phyloP scores from a whole-genome alignment of 768 basidiomycete genomes.

The Rhodotorula diobovata region DNA sequence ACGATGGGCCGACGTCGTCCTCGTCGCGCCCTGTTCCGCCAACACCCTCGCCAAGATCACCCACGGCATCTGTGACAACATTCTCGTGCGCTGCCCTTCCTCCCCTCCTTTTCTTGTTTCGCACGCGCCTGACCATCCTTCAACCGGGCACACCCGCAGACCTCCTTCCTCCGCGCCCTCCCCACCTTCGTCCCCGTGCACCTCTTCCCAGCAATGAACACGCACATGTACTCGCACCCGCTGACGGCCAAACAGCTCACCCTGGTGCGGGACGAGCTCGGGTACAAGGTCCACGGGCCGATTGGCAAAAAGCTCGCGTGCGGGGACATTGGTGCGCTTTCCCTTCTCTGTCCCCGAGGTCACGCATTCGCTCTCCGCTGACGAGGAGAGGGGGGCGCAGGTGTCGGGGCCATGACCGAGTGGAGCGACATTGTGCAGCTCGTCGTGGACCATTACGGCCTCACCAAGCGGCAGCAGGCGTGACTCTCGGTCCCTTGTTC shows the following conservation, averaged over 20 bases:
- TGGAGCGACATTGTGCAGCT: constrained; percentile 71
- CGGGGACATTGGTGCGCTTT: constrained; percentile 72
- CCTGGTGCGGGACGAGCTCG: constrained; percentile 66
- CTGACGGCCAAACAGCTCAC: constrained; percentile 79
- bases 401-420: constrained; percentile 91
- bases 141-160: constrained; percentile 39
- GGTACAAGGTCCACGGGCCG: constrained; percentile 78
- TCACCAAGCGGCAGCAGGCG: constrained; percentile 3
- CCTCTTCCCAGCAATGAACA: constrained; percentile 98
- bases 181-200: constrained; percentile 74
- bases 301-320: constrained; percentile 84
- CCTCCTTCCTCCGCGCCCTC: constrained; percentile 71
- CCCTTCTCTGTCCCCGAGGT: background rate
- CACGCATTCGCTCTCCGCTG: background rate
- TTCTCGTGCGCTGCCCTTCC: constrained; percentile 56
- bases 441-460: constrained; percentile 43
- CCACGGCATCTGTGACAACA: constrained; percentile 80
- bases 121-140: background rate
- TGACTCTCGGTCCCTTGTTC: too few species aligned
- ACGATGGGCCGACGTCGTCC: constrained; percentile 87
- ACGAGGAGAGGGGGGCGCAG: constrained; percentile 49
- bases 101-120: background rate
- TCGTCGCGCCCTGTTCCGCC: constrained; percentile 93
- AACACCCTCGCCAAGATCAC: constrained; percentile 93
- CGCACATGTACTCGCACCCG: constrained; percentile 93